Percentiles rank a stretch among this genome's conserved stretches.
phyloP scores from a whole-genome alignment of 1,139 yeast species.

The Geotrichum europaeum region DNA sequence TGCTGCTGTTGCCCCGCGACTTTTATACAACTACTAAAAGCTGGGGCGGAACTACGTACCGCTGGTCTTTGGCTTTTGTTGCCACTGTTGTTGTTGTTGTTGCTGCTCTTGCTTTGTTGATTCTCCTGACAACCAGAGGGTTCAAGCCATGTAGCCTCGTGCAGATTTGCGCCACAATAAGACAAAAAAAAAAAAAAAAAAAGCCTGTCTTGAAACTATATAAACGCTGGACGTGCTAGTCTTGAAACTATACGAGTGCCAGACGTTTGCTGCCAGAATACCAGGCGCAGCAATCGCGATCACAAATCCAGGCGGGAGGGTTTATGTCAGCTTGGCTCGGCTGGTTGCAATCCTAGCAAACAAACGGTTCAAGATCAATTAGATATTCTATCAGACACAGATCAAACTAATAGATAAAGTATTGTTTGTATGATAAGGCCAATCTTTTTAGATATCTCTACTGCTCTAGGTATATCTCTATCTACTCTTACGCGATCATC shows the following conservation, averaged over 20 bases:
- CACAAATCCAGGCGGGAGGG: background rate
- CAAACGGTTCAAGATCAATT: background rate
- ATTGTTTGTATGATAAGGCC: background rate
- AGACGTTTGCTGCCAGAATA: background rate
- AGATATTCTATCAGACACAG: too few relatives aligned
- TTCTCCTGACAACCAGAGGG: background rate
- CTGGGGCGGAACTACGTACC: too few relatives aligned
- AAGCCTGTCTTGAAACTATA: slow-evolving; percentile 31
- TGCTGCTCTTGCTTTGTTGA: too few relatives aligned
- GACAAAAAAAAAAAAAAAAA: too few relatives aligned
- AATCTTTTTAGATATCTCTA: background rate
- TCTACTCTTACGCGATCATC: background rate
- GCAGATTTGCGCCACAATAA: too few relatives aligned
- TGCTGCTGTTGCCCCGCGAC: too few relatives aligned
- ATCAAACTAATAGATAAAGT: too few relatives aligned
- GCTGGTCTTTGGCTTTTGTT: too few relatives aligned
- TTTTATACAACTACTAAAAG: too few relatives aligned
- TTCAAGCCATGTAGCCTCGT: too few relatives aligned
- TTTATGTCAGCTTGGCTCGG: background rate
- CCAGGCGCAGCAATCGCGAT: background rate
- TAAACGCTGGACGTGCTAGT: background rate
- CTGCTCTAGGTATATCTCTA: background rate
- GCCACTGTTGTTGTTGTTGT: background rate
- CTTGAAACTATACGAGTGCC: background rate
- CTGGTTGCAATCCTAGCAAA: background rate